Conservation (phyloP, 2,329 filamentous ascomycete species). For the Xylaria digitata region DNA sequence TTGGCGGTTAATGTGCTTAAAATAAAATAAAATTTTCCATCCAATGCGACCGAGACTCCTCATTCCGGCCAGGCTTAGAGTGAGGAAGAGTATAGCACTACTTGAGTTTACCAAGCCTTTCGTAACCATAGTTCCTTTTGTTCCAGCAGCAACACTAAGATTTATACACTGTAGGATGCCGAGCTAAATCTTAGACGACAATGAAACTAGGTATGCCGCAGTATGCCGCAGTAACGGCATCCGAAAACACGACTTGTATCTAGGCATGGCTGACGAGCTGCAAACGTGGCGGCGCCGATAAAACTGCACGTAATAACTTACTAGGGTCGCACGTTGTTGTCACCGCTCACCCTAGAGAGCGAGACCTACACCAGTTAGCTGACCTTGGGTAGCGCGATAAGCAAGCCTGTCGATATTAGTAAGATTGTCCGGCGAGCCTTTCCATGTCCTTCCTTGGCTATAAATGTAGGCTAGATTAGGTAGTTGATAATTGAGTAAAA, state of each 20-base stretch:
- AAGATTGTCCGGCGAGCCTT: background rate
- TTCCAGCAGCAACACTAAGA: background rate
- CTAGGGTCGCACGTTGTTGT: slow-evolving; percentile 7
- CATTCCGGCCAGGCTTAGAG: background rate
- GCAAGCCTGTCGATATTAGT: background rate
- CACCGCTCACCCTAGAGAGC: background rate
- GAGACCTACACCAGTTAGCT: background rate
- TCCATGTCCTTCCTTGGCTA: background rate
- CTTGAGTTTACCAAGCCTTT: background rate
- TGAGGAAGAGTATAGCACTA: background rate
- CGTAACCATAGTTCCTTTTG: background rate
- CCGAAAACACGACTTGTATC: background rate
- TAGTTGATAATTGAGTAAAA: background rate
- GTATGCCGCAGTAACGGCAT: background rate
- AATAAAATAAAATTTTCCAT: background rate
- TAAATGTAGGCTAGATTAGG: too few relatives aligned
- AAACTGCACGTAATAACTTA: slow-evolving; percentile 14
- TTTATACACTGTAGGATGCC: too few relatives aligned
- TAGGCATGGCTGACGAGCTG: background rate
- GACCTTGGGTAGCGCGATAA: background rate
- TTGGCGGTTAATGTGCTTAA: slow-evolving; percentile 10
- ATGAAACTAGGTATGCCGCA: too few relatives aligned
- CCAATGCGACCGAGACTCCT: background rate
- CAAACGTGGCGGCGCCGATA: slow-evolving; percentile 10
- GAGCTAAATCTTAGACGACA: background rate